Evolutionary conservation across 768 basidiomycete species (phyloP).

Genomic region (Rhodotorula taiwanensis): DNA sequence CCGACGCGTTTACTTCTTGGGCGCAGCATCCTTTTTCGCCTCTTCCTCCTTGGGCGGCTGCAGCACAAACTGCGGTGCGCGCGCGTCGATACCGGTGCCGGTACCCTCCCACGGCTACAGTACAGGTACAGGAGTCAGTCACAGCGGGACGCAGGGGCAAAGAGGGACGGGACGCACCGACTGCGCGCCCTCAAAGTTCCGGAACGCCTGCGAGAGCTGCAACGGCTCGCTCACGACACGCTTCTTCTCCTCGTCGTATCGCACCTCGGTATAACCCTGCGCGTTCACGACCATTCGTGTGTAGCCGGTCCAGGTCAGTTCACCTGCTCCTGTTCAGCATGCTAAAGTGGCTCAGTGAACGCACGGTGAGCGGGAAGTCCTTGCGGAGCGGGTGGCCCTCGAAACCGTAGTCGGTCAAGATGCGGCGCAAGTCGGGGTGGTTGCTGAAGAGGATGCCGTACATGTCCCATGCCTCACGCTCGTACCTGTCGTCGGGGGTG

Average conservation of each 20-base stretch:
- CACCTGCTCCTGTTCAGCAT: too few relatives aligned
- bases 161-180: slow-evolving; percentile 14
- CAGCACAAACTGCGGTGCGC: slow-evolving; percentile 68
- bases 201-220: slow-evolving; percentile 95
- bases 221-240: slow-evolving; percentile 61
- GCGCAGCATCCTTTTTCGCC: slow-evolving; percentile 42
- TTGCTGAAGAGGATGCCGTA: slow-evolving; percentile 92
- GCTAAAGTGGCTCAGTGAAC: slow-evolving; percentile 61
- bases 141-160: neutral
- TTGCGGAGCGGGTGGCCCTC: slow-evolving; percentile 88
- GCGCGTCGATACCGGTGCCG: slow-evolving; percentile 58
- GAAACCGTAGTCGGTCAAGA: slow-evolving; percentile 92
- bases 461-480: slow-evolving; percentile 96
- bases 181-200: slow-evolving; percentile 70
- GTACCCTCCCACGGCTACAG: slow-evolving; percentile 82
- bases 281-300: neutral
- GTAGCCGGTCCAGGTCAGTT: too few relatives aligned
- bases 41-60: slow-evolving; percentile 58
- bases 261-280: slow-evolving; percentile 96
- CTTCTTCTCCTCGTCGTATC: slow-evolving; percentile 69
- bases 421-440: slow-evolving; percentile 96
- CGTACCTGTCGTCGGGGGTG: slow-evolving; percentile 58
- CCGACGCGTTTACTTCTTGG: slow-evolving; percentile 42
- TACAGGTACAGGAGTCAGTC: slow-evolving; percentile 48
- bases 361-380: slow-evolving; percentile 92